Conservation (phyloP, 2,329 filamentous ascomycete genomes). For the Cladosporium sp. region DNA sequence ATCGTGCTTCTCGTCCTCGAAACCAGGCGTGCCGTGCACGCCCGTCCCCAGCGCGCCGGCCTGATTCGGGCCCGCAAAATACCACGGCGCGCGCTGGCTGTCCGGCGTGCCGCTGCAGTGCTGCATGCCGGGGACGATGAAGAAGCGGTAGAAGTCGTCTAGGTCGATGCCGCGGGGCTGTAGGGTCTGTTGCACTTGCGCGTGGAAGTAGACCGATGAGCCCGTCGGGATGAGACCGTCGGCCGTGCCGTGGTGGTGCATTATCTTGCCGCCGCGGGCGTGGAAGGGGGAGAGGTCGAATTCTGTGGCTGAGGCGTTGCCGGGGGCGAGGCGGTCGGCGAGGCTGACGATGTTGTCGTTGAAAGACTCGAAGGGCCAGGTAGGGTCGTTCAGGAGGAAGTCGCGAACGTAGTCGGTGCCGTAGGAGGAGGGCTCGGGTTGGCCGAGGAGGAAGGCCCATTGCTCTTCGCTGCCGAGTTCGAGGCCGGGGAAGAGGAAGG, state of each 20-base stretch:
- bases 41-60: slow-evolving; percentile 21
- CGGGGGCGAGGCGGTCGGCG: slow-evolving; percentile 41
- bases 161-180: slow-evolving; percentile 33
- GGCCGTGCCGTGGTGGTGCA: slow-evolving; percentile 42
- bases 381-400: slow-evolving; percentile 38
- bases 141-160: slow-evolving; percentile 40
- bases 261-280: slow-evolving; percentile 37
- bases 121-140: slow-evolving; percentile 43
- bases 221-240: slow-evolving; percentile 48
- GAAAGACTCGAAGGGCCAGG: slow-evolving; percentile 38
- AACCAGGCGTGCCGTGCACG: slow-evolving; percentile 29
- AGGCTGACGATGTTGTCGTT: slow-evolving; percentile 37
- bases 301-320: slow-evolving; percentile 46
- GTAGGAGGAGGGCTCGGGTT: slow-evolving; percentile 33
- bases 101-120: slow-evolving; percentile 40
- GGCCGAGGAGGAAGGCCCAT: slow-evolving; percentile 35
- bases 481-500: slow-evolving; percentile 39
- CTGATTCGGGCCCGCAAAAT: slow-evolving; percentile 39
- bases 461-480: slow-evolving; percentile 36
- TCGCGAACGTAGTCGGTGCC: slow-evolving; percentile 39
- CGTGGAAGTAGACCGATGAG: slow-evolving; percentile 50
- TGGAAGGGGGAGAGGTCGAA: slow-evolving; percentile 47
- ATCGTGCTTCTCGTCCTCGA: slow-evolving; percentile 31
- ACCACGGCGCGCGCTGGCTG: slow-evolving; percentile 41
- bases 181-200: slow-evolving; percentile 38